Evolutionary conservation across 495 filamentous ascomycete genomes (phyloP).

Genomic region (Penicillium verhagenii): DNA sequence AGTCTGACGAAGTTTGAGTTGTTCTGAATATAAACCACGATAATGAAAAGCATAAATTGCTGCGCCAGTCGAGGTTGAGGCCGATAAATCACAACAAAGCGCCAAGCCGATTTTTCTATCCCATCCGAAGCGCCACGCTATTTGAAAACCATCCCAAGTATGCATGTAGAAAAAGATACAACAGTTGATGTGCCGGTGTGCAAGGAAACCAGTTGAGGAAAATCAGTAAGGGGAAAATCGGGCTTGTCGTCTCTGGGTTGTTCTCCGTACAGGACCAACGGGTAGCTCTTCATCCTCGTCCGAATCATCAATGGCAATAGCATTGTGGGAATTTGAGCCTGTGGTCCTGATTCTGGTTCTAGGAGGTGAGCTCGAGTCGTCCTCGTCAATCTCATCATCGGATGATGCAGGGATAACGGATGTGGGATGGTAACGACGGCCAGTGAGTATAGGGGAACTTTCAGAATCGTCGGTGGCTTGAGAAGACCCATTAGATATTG

Average conservation of each 20-base stretch:
- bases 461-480: background rate
- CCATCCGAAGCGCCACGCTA: slow-evolving; percentile 18
- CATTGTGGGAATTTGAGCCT: slow-evolving; percentile 7
- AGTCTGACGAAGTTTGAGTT: background rate
- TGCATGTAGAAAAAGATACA: background rate
- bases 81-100: background rate
- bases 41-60: background rate
- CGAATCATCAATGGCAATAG: slow-evolving; percentile 29
- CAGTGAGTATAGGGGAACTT: background rate
- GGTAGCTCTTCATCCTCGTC: slow-evolving; percentile 30
- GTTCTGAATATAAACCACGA: background rate
- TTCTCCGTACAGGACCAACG: slow-evolving; percentile 25
- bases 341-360: slow-evolving; percentile 1
- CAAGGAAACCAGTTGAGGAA: background rate
- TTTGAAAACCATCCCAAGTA: slow-evolving; percentile 1
- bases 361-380: slow-evolving; percentile 15
- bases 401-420: background rate
- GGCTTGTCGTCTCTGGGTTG: slow-evolving; percentile 15
- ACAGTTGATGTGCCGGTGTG: background rate
- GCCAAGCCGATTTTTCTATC: slow-evolving; percentile 11
- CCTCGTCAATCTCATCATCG: slow-evolving; percentile 11
- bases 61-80: background rate
- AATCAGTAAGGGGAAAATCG: slow-evolving; percentile 27
- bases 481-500: too few relatives aligned
- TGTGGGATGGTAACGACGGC: background rate